phyloP scores from a whole-genome alignment of 2,329 filamentous ascomycete genomes.

The Trichoderma endophyticum region DNA sequence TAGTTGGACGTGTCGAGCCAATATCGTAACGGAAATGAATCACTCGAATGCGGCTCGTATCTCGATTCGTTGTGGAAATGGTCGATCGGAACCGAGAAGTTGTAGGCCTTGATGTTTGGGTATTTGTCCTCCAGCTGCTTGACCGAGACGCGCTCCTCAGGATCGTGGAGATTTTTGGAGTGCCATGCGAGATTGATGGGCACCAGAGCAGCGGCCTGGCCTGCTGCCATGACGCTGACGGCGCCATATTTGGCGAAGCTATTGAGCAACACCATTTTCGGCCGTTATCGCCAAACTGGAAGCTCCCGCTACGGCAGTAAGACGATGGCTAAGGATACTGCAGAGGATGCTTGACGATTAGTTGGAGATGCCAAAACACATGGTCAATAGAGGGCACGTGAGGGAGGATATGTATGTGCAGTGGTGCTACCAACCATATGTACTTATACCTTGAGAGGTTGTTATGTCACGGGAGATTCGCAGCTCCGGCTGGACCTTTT shows the following conservation, averaged over 20 bases:
- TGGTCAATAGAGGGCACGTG: neutral
- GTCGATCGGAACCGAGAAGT: slow-evolving; percentile 59
- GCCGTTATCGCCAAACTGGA: neutral
- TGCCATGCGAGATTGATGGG: slow-evolving; percentile 11
- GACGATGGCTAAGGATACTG: neutral
- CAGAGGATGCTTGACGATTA: neutral
- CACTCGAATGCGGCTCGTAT: slow-evolving; percentile 74
- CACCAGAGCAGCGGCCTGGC: slow-evolving; percentile 4
- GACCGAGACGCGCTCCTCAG: neutral
- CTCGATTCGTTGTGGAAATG: slow-evolving; percentile 77
- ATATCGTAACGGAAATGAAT: slow-evolving; percentile 68
- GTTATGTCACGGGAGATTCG: neutral
- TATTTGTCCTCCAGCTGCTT: slow-evolving; percentile 4
- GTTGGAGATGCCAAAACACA: neutral
- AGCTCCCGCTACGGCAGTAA: neutral
- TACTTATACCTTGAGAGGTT: neutral
- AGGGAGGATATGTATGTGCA: neutral
- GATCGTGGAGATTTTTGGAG: neutral
- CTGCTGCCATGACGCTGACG: neutral
- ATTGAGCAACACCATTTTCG: slow-evolving; percentile 2
- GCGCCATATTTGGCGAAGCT: slow-evolving; percentile 4
- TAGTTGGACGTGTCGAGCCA: slow-evolving; percentile 81
- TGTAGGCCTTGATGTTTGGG: slow-evolving; percentile 26
- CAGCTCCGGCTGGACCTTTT: neutral
- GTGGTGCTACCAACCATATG: neutral